Conservation (phyloP, 164 flowering plant species). For the Cinnamomum micranthum region DNA sequence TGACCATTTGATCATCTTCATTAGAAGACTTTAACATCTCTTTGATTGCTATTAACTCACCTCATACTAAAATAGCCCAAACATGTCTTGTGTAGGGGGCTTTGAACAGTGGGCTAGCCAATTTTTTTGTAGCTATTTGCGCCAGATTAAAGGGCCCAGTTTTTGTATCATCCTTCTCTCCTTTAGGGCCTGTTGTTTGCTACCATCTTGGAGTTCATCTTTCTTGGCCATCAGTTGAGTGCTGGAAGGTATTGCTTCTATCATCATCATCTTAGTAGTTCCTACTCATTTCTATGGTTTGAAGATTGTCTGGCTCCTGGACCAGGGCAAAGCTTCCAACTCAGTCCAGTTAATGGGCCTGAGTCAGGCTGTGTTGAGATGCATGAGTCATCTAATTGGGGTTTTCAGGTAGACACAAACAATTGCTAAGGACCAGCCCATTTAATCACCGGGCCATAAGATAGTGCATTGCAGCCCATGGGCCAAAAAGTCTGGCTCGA, state of each 20-base stretch:
- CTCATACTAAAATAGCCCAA: not conserved
- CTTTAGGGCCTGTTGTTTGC: slow-evolving; percentile 20
- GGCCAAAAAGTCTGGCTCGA: too few relatives aligned
- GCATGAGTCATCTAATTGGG: not conserved
- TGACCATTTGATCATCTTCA: not conserved
- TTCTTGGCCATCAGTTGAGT: slow-evolving; percentile 18
- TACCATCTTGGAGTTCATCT: slow-evolving; percentile 18
- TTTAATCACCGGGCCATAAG: too few relatives aligned
- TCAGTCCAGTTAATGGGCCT: too few relatives aligned
- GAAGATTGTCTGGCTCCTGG: not conserved
- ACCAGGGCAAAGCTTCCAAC: not conserved
- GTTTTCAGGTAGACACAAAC: too few relatives aligned
- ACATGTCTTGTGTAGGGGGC: slow-evolving; percentile 13
- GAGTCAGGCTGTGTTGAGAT: too few relatives aligned
- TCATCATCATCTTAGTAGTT: not conserved
- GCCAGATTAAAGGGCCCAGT: slow-evolving; percentile 22
- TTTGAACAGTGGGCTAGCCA: slow-evolving; percentile 20
- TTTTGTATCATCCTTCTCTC: slow-evolving; percentile 21
- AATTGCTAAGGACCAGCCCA: too few relatives aligned
- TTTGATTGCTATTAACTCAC: not conserved
- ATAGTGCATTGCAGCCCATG: too few relatives aligned
- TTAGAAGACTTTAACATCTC: not conserved
- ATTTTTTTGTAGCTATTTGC: slow-evolving; percentile 18
- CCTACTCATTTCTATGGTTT: not conserved
- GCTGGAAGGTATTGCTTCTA: slow-evolving; percentile 16